These are phyloP conservation scores for Aspergillus clavatus DNA, from an alignment of 2,329 filamentous ascomycete genomes.

Conservation along the genomic window DNA sequence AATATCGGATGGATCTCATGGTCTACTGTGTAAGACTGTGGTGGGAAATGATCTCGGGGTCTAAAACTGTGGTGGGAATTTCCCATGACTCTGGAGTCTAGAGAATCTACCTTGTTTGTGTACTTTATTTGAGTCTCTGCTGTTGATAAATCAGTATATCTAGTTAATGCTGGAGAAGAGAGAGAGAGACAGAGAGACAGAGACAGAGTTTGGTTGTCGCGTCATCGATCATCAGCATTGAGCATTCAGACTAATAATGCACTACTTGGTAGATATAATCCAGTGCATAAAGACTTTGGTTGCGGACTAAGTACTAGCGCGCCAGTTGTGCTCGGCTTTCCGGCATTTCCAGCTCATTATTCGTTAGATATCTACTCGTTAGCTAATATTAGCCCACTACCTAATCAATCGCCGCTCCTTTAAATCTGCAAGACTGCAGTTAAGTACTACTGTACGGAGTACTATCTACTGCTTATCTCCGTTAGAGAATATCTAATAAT, in stretches of 20 bases:
- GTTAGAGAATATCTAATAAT: too few species aligned
- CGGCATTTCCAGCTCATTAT: neutral
- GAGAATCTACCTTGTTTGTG: too few species aligned
- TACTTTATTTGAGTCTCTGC: neutral
- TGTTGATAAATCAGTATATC: too few species aligned
- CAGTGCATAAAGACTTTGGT: neutral
- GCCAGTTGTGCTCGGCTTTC: neutral
- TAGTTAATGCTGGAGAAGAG: too few species aligned
- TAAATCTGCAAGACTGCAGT: too few species aligned
- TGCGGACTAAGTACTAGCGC: neutral
- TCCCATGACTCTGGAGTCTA: too few species aligned
- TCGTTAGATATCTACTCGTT: too few species aligned
- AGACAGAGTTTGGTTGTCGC: neutral
- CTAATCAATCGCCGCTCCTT: too few species aligned
- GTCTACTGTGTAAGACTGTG: too few species aligned
- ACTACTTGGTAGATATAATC: neutral
- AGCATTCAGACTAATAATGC: neutral
- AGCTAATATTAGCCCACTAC: too few species aligned
- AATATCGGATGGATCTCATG: conserved; percentile 10
- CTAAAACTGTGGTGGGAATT: neutral
- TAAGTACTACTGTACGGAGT: neutral
- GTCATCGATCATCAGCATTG: neutral
- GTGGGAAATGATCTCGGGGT: conserved; percentile 5
- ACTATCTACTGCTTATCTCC: too few species aligned
- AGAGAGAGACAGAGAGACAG: too few species aligned